These are phyloP conservation scores for Cladophialophora yegresii DNA, from an alignment of 2,329 filamentous ascomycete genomes.

Conservation along the genomic window DNA sequence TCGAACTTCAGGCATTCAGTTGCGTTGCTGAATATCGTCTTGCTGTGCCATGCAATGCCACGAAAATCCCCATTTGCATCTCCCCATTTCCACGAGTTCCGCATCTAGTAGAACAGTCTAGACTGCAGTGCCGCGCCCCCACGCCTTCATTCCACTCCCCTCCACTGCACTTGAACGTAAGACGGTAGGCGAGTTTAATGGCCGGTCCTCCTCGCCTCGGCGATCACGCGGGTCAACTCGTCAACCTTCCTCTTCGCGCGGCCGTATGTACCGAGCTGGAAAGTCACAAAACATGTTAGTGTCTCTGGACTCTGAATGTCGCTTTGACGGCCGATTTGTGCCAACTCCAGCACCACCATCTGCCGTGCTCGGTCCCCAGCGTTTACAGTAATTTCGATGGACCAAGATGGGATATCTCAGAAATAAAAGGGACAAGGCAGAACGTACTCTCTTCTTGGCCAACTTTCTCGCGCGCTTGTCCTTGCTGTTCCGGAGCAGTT, in stretches of 20 bases:
- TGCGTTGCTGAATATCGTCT: background rate
- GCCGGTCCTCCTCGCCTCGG: slow-evolving; percentile 79
- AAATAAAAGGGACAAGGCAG: background rate
- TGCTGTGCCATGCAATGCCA: background rate
- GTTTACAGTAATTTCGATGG: no score
- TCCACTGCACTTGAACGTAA: background rate
- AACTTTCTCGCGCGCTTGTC: slow-evolving; percentile 53
- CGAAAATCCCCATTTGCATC: background rate
- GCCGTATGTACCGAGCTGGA: slow-evolving; percentile 92
- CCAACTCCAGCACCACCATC: background rate
- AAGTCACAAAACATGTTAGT: slow-evolving; percentile 21
- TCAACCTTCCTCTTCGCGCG: slow-evolving; percentile 99
- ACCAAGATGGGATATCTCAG: background rate
- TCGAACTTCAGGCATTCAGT: background rate
- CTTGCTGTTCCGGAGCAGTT: slow-evolving; percentile 98
- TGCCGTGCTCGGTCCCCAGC: background rate
- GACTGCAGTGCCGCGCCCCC: no score
- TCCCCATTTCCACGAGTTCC: background rate
- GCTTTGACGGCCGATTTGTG: no score
- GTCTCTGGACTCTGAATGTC: slow-evolving; percentile 31
- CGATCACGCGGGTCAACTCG: slow-evolving; percentile 96
- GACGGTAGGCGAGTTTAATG: slow-evolving; percentile 18
- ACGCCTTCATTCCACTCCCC: background rate
- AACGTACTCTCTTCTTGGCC: slow-evolving; percentile 47
- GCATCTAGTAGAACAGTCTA: background rate